phyloP scores from a whole-genome alignment of 2,329 filamentous ascomycete genomes.

The Fusarium tricinctum region DNA sequence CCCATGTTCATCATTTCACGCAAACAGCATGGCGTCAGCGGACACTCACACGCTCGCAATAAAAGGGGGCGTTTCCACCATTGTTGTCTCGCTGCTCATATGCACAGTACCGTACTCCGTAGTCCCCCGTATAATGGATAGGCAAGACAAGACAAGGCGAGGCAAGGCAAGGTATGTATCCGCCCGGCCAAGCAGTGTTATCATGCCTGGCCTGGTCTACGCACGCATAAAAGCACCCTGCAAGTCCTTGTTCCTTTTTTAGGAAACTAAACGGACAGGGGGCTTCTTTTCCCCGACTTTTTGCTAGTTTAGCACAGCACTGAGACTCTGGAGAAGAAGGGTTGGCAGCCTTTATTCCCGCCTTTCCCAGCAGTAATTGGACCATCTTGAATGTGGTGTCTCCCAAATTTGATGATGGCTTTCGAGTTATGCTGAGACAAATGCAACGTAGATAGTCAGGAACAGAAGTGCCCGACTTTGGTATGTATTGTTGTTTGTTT shows the following conservation, averaged over 20 bases:
- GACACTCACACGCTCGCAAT: constrained; percentile 38
- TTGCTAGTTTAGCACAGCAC: constrained; percentile 16
- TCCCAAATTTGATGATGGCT: constrained; percentile 21
- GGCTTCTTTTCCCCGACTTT: constrained; percentile 15
- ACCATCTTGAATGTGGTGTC: constrained; percentile 8
- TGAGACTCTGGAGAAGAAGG: constrained; percentile 6
- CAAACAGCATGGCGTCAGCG: constrained; percentile 43
- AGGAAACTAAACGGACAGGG: constrained; percentile 22
- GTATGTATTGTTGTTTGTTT: not conserved
- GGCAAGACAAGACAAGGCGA: not conserved
- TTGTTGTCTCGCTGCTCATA: not conserved
- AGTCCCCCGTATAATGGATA: not conserved
- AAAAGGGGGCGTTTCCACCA: constrained; percentile 11
- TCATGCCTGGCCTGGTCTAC: constrained; percentile 11
- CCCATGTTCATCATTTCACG: not conserved
- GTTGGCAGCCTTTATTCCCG: constrained; percentile 13
- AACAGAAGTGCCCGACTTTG: constrained; percentile 11
- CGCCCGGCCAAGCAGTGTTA: constrained; percentile 23
- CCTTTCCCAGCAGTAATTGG: constrained; percentile 13
- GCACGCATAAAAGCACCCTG: constrained; percentile 17
- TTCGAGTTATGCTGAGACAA: constrained; percentile 8
- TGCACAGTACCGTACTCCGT: constrained; percentile 3
- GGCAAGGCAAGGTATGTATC: not conserved
- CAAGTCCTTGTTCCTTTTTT: constrained; percentile 26
- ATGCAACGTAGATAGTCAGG: constrained; percentile 14